Evolutionary conservation across 306 rosid species (phyloP), one percentile per base, ranked within the genome.

Genomic region (Gastrolobium bilobum): DNA sequence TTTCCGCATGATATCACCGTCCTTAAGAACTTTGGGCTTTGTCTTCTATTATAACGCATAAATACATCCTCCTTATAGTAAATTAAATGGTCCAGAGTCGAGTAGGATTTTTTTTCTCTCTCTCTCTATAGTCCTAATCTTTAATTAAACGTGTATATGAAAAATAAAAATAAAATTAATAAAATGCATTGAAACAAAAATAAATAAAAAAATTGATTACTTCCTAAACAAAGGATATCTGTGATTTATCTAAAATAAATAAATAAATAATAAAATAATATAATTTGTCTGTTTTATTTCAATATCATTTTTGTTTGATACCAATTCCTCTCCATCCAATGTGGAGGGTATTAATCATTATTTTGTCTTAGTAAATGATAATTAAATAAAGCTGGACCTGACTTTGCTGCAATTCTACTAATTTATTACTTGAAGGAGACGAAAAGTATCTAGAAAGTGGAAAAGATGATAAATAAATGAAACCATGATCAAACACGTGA

Each of bases 371-470:
- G 30, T 56, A 40, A 42, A 40, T 53, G 20, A 53, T 59, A 30
- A 26, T 52, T 39, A 6, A 26, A 10, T 7, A 10, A 52, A 60
- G 30, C 0, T 48, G 60, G 47, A 29, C 51, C 34, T 38, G 53
- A 52, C 30, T 60, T 79, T 48, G 46, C 2, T 47, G 11, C 5
- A 70, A 70, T 47, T 30, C 2, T 42, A 5, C 1, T n/a, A 35
- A 20, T 7, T 51, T 72, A 52, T 73, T 52, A 44, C 60, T 40
- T 73, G 26, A 20, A 26, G 15, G 60, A 72, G 53, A 80, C 58
- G 52, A 33, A 64, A 72, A 31, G 60, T 72, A 80, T 14, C 14
- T 14, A 1, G 47, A 35, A 31, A 72, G 68, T 73, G 68, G 74
- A 73, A 38, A 13, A 47, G 38, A 60, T 37, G 44, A 79, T 47